phyloP scores from a whole-genome alignment of 1,284 basidiomycete genomes.

The Volvariella volvacea region DNA sequence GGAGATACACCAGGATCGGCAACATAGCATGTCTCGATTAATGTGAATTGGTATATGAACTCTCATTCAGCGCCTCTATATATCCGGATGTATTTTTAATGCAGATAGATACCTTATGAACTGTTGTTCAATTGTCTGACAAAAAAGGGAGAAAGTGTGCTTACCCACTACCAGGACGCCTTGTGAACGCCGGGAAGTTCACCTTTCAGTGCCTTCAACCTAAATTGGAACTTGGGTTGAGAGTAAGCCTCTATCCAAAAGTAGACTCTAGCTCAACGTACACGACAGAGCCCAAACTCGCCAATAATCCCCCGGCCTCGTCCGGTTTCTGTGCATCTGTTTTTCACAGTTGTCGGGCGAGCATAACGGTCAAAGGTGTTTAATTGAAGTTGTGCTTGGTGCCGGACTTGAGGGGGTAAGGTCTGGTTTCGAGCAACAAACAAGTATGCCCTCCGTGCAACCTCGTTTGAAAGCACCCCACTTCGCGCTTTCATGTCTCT shows the following conservation, averaged over 20 bases:
- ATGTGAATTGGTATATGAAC: background rate
- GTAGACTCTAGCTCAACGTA: constrained; percentile 33
- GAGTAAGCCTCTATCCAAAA: constrained; percentile 2
- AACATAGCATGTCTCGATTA: constrained; percentile 7
- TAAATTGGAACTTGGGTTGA: constrained; percentile 75
- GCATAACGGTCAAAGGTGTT: constrained; percentile 84
- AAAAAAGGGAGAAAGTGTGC: too few relatives aligned
- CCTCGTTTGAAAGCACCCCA: constrained; percentile 68
- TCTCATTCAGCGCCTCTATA: background rate
- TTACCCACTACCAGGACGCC: constrained; percentile 72
- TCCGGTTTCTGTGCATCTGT: constrained; percentile 82
- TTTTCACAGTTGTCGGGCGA: constrained; percentile 80
- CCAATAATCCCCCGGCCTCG: constrained; percentile 82
- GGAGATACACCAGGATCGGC: constrained; percentile 28
- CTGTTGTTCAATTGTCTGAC: too few relatives aligned
- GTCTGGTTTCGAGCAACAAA: constrained; percentile 87
- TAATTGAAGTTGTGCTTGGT: constrained; percentile 93
- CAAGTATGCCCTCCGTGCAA: constrained; percentile 81
- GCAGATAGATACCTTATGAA: too few relatives aligned
- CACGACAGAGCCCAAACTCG: constrained; percentile 85
- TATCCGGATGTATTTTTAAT: too few relatives aligned
- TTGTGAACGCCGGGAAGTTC: constrained; percentile 85
- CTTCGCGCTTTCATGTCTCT: constrained; percentile 74
- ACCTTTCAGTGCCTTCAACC: constrained; percentile 71
- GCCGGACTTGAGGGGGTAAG: constrained; percentile 79